phyloP scores from a whole-genome alignment of 352 stramenopile genomes.

The Pythium apleroticum region DNA sequence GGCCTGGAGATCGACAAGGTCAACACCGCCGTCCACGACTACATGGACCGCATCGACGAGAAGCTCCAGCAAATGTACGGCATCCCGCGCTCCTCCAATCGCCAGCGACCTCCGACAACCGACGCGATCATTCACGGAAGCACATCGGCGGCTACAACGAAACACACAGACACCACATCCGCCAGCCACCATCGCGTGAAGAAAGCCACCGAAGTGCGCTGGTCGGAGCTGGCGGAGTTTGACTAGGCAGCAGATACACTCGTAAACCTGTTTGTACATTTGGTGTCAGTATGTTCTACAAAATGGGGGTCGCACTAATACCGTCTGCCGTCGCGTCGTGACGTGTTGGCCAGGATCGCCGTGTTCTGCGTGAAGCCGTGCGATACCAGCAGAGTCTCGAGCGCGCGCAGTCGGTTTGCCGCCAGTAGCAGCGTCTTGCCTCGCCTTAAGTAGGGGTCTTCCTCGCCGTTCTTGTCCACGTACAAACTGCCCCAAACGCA shows the following conservation, averaged over 20 bases:
- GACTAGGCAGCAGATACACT: conserved; percentile 1
- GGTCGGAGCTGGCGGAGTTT: conserved; percentile 6
- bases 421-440: conserved; percentile 77
- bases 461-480: conserved; percentile 85
- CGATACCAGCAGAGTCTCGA: conserved; percentile 71
- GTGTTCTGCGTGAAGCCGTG: conserved; percentile 79
- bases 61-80: conserved; percentile 81
- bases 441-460: conserved; percentile 76
- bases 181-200: conserved; percentile 1
- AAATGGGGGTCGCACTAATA: conserved; percentile 39
- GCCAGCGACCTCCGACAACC: conserved; percentile 16
- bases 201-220: neutral
- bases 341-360: conserved; percentile 75
- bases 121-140: conserved; percentile 17
- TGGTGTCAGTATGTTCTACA: conserved; percentile 3
- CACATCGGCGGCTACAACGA: neutral
- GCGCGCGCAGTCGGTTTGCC: conserved; percentile 45
- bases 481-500: conserved; percentile 85
- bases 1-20: conserved; percentile 67
- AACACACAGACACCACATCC: neutral
- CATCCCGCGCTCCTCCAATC: conserved; percentile 47
- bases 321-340: conserved; percentile 67
- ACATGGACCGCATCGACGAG: conserved; percentile 83
- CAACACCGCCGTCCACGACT: conserved; percentile 66
- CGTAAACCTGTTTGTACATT: conserved; percentile 5